Evolutionary conservation across 139 green algal genomes (phyloP), one percentile per base, ranked within the genome.

Genomic region (Coelastrella sp.): DNA sequence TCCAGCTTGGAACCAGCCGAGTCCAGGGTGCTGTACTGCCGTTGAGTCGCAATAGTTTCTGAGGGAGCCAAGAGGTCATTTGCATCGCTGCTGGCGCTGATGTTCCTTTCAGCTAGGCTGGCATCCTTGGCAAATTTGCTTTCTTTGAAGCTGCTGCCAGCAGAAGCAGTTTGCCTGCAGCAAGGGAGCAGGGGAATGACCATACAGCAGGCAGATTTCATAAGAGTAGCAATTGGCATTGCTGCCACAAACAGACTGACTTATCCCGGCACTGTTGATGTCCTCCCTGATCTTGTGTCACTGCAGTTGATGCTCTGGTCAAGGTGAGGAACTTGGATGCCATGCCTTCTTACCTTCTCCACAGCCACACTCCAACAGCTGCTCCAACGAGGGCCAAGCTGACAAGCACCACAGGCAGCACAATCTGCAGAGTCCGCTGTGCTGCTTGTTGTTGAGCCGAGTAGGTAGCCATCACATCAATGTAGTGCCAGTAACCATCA

Each of bases 381-480:
- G 22, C 58, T 56, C 12, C 85, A 60, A 78, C 11, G n/a, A 81
- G 66, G 25, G 78, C 65, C 49, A 35, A 9, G 8, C 4, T 65
- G 15, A 65, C 73, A 19, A 90, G 56, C 58, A 90, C 85, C 15
- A 90, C 19, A 7, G 85, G 85, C 74, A 90, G 24, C 17, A 60
- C 85, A 60, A 90, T 61, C 59, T 66, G 35, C 56, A 66, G 58
- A 24, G 7, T 24, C 6, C 8, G 57, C 12, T 15, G 35, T 60
- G 24, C 74, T n/a, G 73, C 56, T 10, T 20, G 12, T 15, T 63
- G 7, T 57, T 25, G 83, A 27, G 63, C 7, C 7, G 85, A 65
- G 72, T 78, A 90, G 6, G 24, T 75, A 10, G 82, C 58, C 74
- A 84, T 61, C 24, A 90, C 85, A 24, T 90, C 25, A 15, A 56